These are phyloP conservation scores for Cystobasidium tubakii DNA, from an alignment of 768 basidiomycete genomes.

Conservation along the genomic window DNA sequence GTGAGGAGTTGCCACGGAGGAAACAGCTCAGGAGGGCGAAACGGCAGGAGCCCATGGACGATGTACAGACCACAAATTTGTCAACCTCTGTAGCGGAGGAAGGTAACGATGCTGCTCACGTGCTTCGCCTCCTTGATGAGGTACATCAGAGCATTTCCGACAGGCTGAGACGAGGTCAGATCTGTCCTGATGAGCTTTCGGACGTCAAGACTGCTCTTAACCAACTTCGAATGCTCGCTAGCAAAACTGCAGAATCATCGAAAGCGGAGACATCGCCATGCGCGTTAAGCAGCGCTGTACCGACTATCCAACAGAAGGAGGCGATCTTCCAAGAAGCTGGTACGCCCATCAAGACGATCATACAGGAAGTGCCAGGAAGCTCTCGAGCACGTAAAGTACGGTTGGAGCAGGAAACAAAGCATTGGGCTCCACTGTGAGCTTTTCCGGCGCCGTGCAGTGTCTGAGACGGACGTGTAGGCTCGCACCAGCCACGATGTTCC, in stretches of 20 bases:
- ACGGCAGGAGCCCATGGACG: background rate
- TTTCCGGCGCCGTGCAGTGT: background rate
- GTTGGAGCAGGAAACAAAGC: background rate
- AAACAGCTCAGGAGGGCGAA: background rate
- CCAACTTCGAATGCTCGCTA: background rate
- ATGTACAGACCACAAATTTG: background rate
- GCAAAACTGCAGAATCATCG: too few species aligned
- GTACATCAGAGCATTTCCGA: background rate
- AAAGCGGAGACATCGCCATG: too few species aligned
- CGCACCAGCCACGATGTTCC: too few species aligned
- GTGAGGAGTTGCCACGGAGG: slow-evolving; percentile 12
- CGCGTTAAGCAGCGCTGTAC: too few species aligned
- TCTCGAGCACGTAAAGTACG: background rate
- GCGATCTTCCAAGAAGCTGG: too few species aligned
- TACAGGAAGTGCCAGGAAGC: background rate
- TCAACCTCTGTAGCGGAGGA: background rate
- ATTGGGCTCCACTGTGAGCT: slow-evolving; percentile 17
- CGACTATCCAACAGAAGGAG: too few species aligned
- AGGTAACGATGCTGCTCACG: background rate
- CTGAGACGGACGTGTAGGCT: background rate
- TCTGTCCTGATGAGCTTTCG: background rate
- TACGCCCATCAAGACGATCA: background rate
- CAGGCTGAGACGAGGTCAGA: background rate
- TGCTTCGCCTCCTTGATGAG: background rate
- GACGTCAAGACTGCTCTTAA: background rate